Evolutionary conservation across 306 rosid species (phyloP).

Genomic region (Rosa multiflora): DNA sequence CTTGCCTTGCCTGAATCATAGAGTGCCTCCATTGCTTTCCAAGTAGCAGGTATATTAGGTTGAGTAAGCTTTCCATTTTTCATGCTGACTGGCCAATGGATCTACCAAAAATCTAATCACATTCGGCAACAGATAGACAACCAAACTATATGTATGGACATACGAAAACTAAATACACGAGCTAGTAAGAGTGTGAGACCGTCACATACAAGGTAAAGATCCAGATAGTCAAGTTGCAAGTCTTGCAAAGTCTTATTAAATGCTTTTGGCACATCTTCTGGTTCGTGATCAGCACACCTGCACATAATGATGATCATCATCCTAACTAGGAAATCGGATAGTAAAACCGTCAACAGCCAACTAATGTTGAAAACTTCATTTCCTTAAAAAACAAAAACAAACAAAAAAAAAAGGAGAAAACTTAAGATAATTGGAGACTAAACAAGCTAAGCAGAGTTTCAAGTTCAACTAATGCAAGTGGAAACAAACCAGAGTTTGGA

Average conservation of each 20-base stretch:
- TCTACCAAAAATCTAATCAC: conserved; percentile 27
- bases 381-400: too few species aligned
- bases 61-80: conserved; percentile 46
- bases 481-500: conserved; percentile 67
- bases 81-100: conserved; percentile 25
- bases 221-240: conserved; percentile 75
- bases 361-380: neutral
- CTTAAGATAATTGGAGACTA: neutral
- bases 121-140: neutral
- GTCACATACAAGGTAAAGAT: conserved; percentile 57
- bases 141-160: neutral
- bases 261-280: conserved; percentile 72
- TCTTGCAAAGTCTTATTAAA: conserved; percentile 53
- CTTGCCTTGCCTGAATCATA: conserved; percentile 65
- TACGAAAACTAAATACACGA: neutral
- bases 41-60: conserved; percentile 56
- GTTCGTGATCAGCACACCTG: conserved; percentile 70
- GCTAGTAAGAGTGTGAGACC: neutral
- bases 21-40: conserved; percentile 79
- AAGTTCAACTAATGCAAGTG: neutral
- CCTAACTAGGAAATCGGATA: too few species aligned
- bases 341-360: neutral
- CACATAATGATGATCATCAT: neutral
- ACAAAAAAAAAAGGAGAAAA: too few species aligned
- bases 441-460: neutral